These are phyloP conservation scores for Adenanthera pavonina DNA, from an alignment of 306 rosid species.

Conservation along the genomic window DNA sequence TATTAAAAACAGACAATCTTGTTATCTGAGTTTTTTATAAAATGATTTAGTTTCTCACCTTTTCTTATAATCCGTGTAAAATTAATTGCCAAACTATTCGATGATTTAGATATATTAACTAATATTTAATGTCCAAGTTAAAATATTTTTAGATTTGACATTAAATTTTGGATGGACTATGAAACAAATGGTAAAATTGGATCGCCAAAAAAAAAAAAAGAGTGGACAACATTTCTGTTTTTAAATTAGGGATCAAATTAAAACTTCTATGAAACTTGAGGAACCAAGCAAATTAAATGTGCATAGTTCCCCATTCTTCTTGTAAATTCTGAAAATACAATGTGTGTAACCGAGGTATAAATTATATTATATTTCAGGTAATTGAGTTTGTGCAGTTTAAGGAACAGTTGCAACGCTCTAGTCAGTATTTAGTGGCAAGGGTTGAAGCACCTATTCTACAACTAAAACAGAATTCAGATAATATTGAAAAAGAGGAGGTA, in stretches of 20 bases:
- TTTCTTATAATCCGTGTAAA: background rate
- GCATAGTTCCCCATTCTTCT: slow-evolving; percentile 3
- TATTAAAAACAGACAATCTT: too few relatives aligned
- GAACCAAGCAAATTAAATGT: background rate
- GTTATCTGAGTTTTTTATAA: background rate
- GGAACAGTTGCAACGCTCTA: slow-evolving; percentile 80
- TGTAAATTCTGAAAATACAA: slow-evolving; percentile 25
- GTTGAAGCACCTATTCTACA: slow-evolving; percentile 81
- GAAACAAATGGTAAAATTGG: background rate
- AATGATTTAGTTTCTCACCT: background rate
- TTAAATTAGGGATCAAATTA: background rate
- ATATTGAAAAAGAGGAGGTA: slow-evolving; percentile 90
- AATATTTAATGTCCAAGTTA: background rate
- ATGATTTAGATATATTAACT: background rate
- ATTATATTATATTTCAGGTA: slow-evolving; percentile 60
- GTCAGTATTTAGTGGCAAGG: slow-evolving; percentile 78
- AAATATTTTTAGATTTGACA: background rate
- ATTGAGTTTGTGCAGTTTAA: slow-evolving; percentile 97
- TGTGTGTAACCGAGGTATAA: slow-evolving; percentile 24
- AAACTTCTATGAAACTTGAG: background rate
- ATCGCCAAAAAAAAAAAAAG: background rate
- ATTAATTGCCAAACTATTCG: background rate
- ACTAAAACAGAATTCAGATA: slow-evolving; percentile 84
- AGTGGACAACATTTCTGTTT: background rate
- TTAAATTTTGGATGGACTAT: background rate